Percentiles rank a stretch among this genome's conserved stretches.
phyloP scores from a whole-genome alignment of 371 early-diverging fungal genomes.

The Apophysomyces trapeziformis region DNA sequence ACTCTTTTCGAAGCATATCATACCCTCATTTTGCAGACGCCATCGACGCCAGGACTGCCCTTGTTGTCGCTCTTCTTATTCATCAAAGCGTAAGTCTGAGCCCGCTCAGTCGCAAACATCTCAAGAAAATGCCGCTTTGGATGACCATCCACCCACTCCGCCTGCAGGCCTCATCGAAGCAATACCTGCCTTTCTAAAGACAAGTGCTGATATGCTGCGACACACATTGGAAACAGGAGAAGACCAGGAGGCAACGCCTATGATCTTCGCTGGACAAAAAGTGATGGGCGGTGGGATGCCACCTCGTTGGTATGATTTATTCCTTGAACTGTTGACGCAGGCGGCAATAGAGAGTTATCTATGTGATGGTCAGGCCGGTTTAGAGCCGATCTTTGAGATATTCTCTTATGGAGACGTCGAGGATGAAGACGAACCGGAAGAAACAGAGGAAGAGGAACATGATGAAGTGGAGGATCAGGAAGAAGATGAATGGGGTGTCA shows the following conservation, averaged over 20 bases:
- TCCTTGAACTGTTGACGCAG: slow-evolving; percentile 63
- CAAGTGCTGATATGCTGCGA: slow-evolving; percentile 58
- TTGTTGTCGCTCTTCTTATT: slow-evolving; percentile 33
- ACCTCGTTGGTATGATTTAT: slow-evolving; percentile 62
- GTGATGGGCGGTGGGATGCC: slow-evolving; percentile 63
- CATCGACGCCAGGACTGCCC: slow-evolving; percentile 44
- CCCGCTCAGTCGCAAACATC: slow-evolving; percentile 19
- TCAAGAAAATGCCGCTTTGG: slow-evolving; percentile 17
- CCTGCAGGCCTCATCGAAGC: slow-evolving; percentile 57
- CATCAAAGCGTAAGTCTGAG: slow-evolving; percentile 25
- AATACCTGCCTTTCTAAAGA: slow-evolving; percentile 60
- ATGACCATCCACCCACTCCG: slow-evolving; percentile 15
- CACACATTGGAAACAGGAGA: slow-evolving; percentile 36
- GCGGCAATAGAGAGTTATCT: slow-evolving; percentile 66
- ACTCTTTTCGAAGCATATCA: slow-evolving; percentile 31
- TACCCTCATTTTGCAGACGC: slow-evolving; percentile 45
- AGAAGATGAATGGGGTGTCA: slow-evolving; percentile 44
- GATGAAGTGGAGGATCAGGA: slow-evolving; percentile 29
- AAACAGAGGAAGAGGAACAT: slow-evolving; percentile 26
- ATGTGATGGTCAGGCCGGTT: slow-evolving; percentile 57
- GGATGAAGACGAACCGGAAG: slow-evolving; percentile 48
- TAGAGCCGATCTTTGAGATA: slow-evolving; percentile 61
- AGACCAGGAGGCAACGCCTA: slow-evolving; percentile 23
- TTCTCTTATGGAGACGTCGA: slow-evolving; percentile 67
- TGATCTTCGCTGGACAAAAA: slow-evolving; percentile 51